phyloP scores from a whole-genome alignment of 2,329 filamentous ascomycete species.

The Talaromyces sp. region DNA sequence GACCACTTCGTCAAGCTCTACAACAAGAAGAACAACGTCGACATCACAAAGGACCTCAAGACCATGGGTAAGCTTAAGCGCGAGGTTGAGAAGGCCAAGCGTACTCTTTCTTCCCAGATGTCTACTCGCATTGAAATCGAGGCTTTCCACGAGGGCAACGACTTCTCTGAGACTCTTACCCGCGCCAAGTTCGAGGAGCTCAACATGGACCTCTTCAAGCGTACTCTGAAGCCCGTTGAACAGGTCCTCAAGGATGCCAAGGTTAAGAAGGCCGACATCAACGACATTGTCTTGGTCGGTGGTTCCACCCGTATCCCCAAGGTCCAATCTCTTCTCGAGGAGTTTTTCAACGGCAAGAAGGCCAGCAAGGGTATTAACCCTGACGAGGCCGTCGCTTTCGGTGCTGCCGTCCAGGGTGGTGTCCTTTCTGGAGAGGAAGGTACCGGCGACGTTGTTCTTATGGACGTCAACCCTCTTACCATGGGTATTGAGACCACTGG shows the following conservation, averaged over 20 bases:
- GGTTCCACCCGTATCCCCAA: conserved; percentile 99
- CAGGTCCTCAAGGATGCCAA: conserved; percentile 98
- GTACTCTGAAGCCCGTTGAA: conserved; percentile 97
- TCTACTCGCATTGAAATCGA: conserved; percentile 94
- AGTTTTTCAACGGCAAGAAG: conserved; percentile 94
- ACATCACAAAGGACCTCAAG: conserved; percentile 92
- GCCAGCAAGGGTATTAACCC: conserved; percentile 99
- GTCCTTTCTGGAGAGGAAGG: conserved; percentile 84
- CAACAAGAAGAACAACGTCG: conserved; percentile 96
- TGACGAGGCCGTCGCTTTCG: conserved; percentile 96
- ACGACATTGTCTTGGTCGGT: conserved; percentile 96
- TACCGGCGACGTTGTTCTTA: conserved; percentile 76
- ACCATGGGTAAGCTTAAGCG: conserved; percentile 99
- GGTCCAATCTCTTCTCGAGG: conserved; percentile 89
- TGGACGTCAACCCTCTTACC: conserved; percentile 95
- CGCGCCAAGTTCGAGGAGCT: conserved; percentile 99
- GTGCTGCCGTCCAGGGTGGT: conserved; percentile 95
- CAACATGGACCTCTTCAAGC: conserved; percentile 99
- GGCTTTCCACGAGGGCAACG: conserved; percentile 91
- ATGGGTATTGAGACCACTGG: conserved; percentile 97
- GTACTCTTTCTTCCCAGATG: conserved; percentile 91
- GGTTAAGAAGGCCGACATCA: conserved; percentile 89
- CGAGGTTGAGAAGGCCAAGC: conserved; percentile 99
- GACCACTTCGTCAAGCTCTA: conserved; percentile 93
- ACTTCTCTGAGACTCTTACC: conserved; percentile 97